A percentile compares a stretch with the other conserved stretches of the same genome.
Conservation (phyloP, 495 filamentous ascomycete genomes). For the Penicillium canescens region DNA sequence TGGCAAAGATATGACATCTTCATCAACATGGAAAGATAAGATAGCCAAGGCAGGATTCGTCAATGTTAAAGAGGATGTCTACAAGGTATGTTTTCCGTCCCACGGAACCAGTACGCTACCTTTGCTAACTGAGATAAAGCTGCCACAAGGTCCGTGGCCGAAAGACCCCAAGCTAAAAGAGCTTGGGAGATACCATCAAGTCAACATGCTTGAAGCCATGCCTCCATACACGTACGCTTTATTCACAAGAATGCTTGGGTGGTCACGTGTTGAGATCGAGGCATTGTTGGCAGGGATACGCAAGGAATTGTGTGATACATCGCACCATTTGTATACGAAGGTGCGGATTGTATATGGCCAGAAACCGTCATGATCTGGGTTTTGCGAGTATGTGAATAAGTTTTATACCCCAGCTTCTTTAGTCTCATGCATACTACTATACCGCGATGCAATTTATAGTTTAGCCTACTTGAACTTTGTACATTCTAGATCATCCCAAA, state of each 20-base stretch:
- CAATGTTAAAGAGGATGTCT: slow-evolving; percentile 48
- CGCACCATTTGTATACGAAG: slow-evolving; percentile 46
- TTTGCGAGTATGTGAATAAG: background rate
- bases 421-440: background rate
- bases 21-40: slow-evolving; percentile 42
- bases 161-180: slow-evolving; percentile 52
- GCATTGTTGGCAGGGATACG: slow-evolving; percentile 53
- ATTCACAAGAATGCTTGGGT: slow-evolving; percentile 57
- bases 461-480: too few species aligned
- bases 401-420: background rate
- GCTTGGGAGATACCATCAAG: slow-evolving; percentile 46
- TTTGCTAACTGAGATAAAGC: slow-evolving; percentile 17
- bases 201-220: slow-evolving; percentile 50
- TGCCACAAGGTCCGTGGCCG: slow-evolving; percentile 55
- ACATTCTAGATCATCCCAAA: too few species aligned
- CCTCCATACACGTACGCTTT: slow-evolving; percentile 50
- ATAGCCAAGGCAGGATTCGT: slow-evolving; percentile 56
- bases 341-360: slow-evolving; percentile 42
- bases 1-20: slow-evolving; percentile 39
- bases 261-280: slow-evolving; percentile 52
- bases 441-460: too few species aligned
- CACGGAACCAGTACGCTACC: background rate
- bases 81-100: slow-evolving; percentile 31
- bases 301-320: slow-evolving; percentile 51
- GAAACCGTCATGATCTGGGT: slow-evolving; percentile 21